These are phyloP conservation scores for Psilocybe cubensis DNA, from an alignment of 768 basidiomycete species.

Conservation along the genomic window DNA sequence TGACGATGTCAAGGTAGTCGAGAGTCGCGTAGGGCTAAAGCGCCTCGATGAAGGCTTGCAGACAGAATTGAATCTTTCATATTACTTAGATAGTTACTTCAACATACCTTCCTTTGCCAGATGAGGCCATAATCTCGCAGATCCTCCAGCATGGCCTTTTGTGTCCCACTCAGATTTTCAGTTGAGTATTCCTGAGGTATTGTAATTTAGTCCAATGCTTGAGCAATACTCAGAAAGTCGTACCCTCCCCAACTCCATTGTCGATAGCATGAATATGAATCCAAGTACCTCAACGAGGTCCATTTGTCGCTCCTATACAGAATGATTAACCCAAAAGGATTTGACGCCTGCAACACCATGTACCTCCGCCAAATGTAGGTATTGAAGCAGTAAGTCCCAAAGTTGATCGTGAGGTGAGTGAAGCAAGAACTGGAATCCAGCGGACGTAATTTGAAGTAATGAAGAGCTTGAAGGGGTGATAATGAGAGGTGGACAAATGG, in stretches of 20 bases:
- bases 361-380: slow-evolving; percentile 86
- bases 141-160: slow-evolving; percentile 88
- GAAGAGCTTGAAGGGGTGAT: slow-evolving; percentile 45
- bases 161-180: slow-evolving; percentile 76
- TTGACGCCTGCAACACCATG: slow-evolving; percentile 19
- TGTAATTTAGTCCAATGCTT: slow-evolving; percentile 15
- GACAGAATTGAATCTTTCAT: background rate
- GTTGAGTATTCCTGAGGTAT: slow-evolving; percentile 82
- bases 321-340: slow-evolving; percentile 19
- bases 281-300: slow-evolving; percentile 92
- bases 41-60: slow-evolving; percentile 69
- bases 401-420: slow-evolving; percentile 93
- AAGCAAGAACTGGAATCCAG: slow-evolving; percentile 95
- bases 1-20: slow-evolving; percentile 93
- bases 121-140: slow-evolving; percentile 94
- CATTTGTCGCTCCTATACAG: slow-evolving; percentile 76
- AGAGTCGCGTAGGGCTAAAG: slow-evolving; percentile 93
- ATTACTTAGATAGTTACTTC: slow-evolving; percentile 13
- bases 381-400: slow-evolving; percentile 93
- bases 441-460: slow-evolving; percentile 82
- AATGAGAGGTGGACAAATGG: slow-evolving; percentile 12
- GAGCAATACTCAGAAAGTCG: slow-evolving; percentile 26
- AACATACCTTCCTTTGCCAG: slow-evolving; percentile 77
- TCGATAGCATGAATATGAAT: slow-evolving; percentile 96
- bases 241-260: slow-evolving; percentile 92